Conservation (phyloP, 768 basidiomycete species). For the Lactarius psammicola region DNA sequence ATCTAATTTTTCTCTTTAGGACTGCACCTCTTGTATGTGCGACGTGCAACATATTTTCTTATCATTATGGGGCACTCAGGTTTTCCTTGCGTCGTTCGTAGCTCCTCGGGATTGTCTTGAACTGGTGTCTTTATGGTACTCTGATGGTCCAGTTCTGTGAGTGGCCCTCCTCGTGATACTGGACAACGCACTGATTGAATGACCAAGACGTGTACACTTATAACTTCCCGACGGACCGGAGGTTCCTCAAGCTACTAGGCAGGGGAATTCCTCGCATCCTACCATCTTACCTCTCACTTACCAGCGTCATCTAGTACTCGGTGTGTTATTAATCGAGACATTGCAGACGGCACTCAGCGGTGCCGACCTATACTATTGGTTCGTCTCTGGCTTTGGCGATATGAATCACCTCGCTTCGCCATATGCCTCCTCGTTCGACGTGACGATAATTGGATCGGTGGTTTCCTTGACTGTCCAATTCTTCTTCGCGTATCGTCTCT, state of each 20-base stretch:
- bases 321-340: constrained; percentile 31
- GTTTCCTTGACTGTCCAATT: constrained; percentile 9
- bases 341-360: constrained; percentile 32
- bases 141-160: constrained; percentile 34
- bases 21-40: too few species aligned
- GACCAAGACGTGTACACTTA: constrained; percentile 18
- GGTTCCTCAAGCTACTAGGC: constrained; percentile 5
- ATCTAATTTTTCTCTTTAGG: too few species aligned
- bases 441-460: constrained; percentile 6
- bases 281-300: not conserved
- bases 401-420: not conserved
- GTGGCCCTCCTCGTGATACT: not conserved
- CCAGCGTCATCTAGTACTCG: constrained; percentile 28
- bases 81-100: not conserved
- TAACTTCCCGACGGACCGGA: constrained; percentile 4
- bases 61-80: not conserved
- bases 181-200: not conserved
- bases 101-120: constrained; percentile 23
- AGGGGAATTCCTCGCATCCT: not conserved
- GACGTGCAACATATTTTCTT: not conserved
- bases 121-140: constrained; percentile 33
- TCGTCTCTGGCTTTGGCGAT: too few species aligned
- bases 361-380: constrained; percentile 5
- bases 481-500: constrained; percentile 14
- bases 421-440: constrained; percentile 27